Conservation (phyloP, 2,329 filamentous ascomycete genomes). For the Trichoderma semiorbis region DNA sequence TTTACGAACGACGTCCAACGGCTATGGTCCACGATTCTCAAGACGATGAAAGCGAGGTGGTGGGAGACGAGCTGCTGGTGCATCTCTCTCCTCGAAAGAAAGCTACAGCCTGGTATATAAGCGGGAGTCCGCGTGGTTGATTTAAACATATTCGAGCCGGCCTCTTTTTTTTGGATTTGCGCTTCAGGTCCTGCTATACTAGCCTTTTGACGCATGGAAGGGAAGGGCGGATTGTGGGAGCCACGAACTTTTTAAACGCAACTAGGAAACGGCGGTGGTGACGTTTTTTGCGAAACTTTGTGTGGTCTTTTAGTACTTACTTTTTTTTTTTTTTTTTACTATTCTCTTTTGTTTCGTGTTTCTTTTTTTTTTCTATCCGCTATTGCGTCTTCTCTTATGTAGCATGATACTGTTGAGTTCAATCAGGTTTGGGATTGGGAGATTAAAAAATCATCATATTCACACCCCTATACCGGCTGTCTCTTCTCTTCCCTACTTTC, state of each 20-base stretch:
- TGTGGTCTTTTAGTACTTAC: conserved; percentile 11
- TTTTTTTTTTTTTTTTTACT: background rate
- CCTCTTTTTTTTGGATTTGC: conserved; percentile 18
- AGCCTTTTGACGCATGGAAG: conserved; percentile 12
- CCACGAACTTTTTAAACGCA: conserved; percentile 15
- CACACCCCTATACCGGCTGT: conserved; percentile 13
- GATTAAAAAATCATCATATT: conserved; percentile 25
- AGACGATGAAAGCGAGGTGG: conserved; percentile 10
- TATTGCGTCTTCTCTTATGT: conserved; percentile 27
- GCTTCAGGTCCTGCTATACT: background rate
- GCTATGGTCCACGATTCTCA: conserved; percentile 15
- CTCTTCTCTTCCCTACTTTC: background rate
- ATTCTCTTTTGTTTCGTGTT: conserved; percentile 10
- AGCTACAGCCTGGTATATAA: conserved; percentile 20
- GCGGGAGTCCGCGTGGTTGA: conserved; percentile 17
- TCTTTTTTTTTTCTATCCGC: conserved; percentile 22
- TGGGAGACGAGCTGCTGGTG: conserved; percentile 20
- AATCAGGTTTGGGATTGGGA: conserved; percentile 19
- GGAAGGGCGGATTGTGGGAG: conserved; percentile 16
- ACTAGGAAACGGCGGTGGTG: conserved; percentile 12
- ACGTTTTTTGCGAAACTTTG: conserved; percentile 13
- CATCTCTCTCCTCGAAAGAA: conserved; percentile 18
- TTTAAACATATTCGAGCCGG: conserved; percentile 19
- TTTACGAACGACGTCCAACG: conserved; percentile 24
- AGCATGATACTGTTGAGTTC: conserved; percentile 28